Conservation (phyloP, 495 filamentous ascomycete species). For the Trichocladium antarcticum region DNA sequence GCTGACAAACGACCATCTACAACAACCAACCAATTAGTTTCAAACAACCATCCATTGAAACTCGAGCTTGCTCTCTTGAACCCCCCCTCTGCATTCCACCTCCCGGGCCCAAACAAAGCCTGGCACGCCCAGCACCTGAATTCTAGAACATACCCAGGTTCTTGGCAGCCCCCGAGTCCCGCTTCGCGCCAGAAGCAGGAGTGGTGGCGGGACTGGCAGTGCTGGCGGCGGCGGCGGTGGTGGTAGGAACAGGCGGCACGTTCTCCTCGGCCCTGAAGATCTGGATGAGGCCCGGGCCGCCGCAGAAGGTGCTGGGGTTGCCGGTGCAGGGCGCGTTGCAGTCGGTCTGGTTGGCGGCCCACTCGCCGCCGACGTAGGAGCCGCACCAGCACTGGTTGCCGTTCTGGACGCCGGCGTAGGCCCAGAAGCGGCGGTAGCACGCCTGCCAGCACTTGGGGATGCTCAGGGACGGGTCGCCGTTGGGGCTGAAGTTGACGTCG, state of each 20-base stretch:
- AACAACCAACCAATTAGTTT: no score
- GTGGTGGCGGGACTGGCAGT: constrained; percentile 1
- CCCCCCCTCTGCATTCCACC: no score
- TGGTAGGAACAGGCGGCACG: neutral
- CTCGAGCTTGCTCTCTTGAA: no score
- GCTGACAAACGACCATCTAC: no score
- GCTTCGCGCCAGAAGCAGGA: neutral
- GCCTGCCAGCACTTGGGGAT: constrained; percentile 10
- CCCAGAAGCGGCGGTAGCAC: constrained; percentile 9
- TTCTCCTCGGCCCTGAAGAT: constrained; percentile 12
- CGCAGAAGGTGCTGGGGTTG: constrained; percentile 14
- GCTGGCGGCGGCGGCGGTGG: neutral
- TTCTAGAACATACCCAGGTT: neutral
- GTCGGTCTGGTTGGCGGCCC: constrained; percentile 12
- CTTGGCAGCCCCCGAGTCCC: neutral
- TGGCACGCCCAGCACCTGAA: no score
- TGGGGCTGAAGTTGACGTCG: constrained; percentile 4
- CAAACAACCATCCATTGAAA: no score
- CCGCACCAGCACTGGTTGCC: constrained; percentile 26
- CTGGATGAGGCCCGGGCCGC: constrained; percentile 14
- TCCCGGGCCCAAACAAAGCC: no score
- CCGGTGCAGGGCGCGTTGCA: constrained; percentile 23
- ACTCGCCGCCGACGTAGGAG: constrained; percentile 15
- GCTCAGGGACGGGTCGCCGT: constrained; percentile 4
- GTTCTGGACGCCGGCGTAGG: constrained; percentile 14